Evolutionary conservation across 2,329 filamentous ascomycete species (phyloP).

Genomic region (Diaporthe destruens): DNA sequence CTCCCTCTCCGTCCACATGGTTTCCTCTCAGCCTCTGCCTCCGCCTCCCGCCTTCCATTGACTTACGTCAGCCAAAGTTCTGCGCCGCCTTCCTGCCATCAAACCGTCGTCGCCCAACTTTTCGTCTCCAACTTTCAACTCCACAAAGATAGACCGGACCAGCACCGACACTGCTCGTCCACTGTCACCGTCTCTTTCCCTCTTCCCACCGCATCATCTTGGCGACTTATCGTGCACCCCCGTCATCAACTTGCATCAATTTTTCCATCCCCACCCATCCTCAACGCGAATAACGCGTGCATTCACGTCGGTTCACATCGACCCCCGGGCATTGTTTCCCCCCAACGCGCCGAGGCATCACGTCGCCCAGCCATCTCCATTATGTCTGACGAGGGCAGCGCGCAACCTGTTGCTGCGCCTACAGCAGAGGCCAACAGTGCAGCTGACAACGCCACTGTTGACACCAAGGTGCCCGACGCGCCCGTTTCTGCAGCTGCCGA

Average conservation of each 20-base stretch:
- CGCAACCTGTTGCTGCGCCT: slow-evolving; percentile 42
- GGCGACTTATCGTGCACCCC: slow-evolving; percentile 23
- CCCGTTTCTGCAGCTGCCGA: slow-evolving; percentile 39
- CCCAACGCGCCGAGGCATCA: slow-evolving; percentile 45
- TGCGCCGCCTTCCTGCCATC: slow-evolving; percentile 22
- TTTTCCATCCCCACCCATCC: slow-evolving; percentile 37
- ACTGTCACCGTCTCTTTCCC: slow-evolving; percentile 29
- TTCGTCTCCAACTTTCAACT: slow-evolving; percentile 40
- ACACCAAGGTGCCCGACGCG: slow-evolving; percentile 29
- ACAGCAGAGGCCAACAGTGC: slow-evolving; percentile 30
- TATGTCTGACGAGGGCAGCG: slow-evolving; percentile 47
- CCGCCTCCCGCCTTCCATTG: slow-evolving; percentile 29
- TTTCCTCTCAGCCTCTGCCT: not conserved
- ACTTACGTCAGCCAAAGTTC: slow-evolving; percentile 29
- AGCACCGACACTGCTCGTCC: slow-evolving; percentile 33
- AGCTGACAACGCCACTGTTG: slow-evolving; percentile 31
- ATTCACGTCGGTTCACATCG: slow-evolving; percentile 34
- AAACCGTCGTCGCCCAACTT: slow-evolving; percentile 27
- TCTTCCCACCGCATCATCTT: slow-evolving; percentile 34
- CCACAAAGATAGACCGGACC: slow-evolving; percentile 37
- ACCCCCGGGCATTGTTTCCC: slow-evolving; percentile 37
- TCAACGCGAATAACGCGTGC: slow-evolving; percentile 44
- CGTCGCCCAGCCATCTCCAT: slow-evolving; percentile 45
- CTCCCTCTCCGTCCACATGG: not conserved
- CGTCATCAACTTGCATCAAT: slow-evolving; percentile 38